Evolutionary conservation across 164 flowering plant species (phyloP), one percentile per base, ranked within the genome.

Genomic region (Vitis labrusca): DNA sequence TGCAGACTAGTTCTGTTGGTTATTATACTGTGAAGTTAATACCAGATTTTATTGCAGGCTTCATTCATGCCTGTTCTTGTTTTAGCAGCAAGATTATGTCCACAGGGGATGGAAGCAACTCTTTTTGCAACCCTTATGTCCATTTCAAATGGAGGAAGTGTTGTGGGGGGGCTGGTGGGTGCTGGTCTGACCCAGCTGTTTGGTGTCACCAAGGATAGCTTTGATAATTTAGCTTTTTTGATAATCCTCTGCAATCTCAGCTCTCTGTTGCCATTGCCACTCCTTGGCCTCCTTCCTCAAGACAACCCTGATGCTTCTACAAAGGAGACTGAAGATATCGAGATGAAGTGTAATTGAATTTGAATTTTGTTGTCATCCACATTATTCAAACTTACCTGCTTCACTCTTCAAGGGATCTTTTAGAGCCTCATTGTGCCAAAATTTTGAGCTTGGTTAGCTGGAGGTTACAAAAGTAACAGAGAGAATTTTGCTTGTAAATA

Each of bases 11-110:
- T 37, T 47, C 16, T 29, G 3, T 50, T 52, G 11, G 44, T 14
- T 30, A 64, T 64, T 15, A 23, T 44, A 15, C 23, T 62, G 51
- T 15, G 15, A 29, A 51, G 15, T 14, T 65, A 7, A 53, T n/a
- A 29, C 48, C 29, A 53, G 27, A 11, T 50, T 63, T 15, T 53
- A 10, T 71, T 78, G 80, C 88, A 93, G 98, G 96, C 91, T 70
- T 95, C 98, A 16, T 95, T 95, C 84, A 95, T 92, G 99, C 99
- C 99, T 3, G 96, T 95, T 37, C 90, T 95, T 57, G 98, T 95
- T 23, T 82, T 95, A 60, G 99, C 99, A 11, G 99, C 99, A 48
- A 85, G 83, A 77, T 67, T 95, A 64, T 95, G 99, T 60, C 99
- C 99, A 11, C 81, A 85, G 67, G 99, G 98, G 37, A 88, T 95